Conservation (phyloP, 768 basidiomycete genomes). For the Boletus insuetus region DNA sequence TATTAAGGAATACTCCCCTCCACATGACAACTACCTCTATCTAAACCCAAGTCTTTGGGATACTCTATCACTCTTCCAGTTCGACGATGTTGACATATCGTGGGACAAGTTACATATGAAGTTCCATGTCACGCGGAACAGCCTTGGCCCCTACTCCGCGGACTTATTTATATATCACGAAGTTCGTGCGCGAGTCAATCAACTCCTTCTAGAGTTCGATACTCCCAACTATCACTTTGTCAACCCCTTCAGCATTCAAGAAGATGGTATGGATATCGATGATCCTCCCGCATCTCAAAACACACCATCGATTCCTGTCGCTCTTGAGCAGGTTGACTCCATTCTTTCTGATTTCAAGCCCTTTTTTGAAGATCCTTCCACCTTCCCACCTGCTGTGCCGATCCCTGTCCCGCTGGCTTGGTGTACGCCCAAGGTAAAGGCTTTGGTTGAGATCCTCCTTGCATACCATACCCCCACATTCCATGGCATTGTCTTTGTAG, state of each 20-base stretch:
- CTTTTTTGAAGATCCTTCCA: conserved; percentile 36
- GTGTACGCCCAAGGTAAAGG: conserved; percentile 71
- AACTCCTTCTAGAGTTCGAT: conserved; percentile 34
- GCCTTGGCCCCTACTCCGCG: conserved; percentile 72
- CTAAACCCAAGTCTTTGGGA: conserved; percentile 55
- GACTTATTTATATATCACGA: conserved; percentile 69
- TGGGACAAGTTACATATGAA: conserved; percentile 61
- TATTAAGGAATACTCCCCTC: conserved; percentile 53
- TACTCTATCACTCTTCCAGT: conserved; percentile 42
- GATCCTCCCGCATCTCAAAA: conserved; percentile 12
- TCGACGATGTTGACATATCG: conserved; percentile 43
- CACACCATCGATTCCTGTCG: conserved; percentile 33
- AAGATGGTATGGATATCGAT: conserved; percentile 31
- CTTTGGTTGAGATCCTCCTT: conserved; percentile 59
- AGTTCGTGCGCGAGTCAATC: conserved; percentile 47
- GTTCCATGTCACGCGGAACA: conserved; percentile 57
- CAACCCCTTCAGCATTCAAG: conserved; percentile 16
- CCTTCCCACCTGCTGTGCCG: conserved; percentile 32
- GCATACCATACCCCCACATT: conserved; percentile 53
- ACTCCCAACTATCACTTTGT: conserved; percentile 15
- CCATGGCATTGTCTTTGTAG: conserved; percentile 85
- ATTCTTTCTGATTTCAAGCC: conserved; percentile 46
- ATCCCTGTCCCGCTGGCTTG: conserved; percentile 51
- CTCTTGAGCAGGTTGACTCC: conserved; percentile 45
- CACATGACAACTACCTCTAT: conserved; percentile 54